These are phyloP conservation scores for Alternaria novae-zelandiae DNA, from an alignment of 2,329 filamentous ascomycete genomes.

Conservation along the genomic window DNA sequence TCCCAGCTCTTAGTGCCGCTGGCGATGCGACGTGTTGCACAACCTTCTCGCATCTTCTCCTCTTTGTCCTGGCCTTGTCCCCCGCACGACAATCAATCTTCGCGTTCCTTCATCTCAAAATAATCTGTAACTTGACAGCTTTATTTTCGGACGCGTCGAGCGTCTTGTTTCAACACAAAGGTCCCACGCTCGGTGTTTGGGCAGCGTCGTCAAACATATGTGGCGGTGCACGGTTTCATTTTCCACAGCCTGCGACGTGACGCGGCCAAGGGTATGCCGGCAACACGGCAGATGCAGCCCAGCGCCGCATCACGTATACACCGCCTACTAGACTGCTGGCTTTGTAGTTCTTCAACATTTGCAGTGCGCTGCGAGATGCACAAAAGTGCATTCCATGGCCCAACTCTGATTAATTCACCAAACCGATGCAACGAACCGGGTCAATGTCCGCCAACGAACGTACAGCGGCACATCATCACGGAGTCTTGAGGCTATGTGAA, in stretches of 20 bases:
- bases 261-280: constrained; percentile 20
- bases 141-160: constrained; percentile 4
- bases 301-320: neutral
- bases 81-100: neutral
- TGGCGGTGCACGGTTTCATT: constrained; percentile 25
- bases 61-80: constrained; percentile 1
- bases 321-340: neutral
- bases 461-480: neutral
- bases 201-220: constrained; percentile 4
- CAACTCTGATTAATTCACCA: neutral
- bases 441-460: neutral
- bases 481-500: neutral
- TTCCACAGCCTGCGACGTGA: constrained; percentile 12
- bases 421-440: neutral
- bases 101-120: constrained; percentile 2
- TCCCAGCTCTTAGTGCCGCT: neutral
- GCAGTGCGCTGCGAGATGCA: neutral
- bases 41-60: constrained; percentile 11
- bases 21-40: constrained; percentile 17
- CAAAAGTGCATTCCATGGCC: neutral
- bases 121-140: neutral
- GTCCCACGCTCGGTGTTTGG: constrained; percentile 6
- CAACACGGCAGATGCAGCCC: constrained; percentile 11
- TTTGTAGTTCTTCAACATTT: neutral
- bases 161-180: constrained; percentile 1